Conservation (phyloP, 1,139 yeast species). For the Geotrichum restrictum region DNA sequence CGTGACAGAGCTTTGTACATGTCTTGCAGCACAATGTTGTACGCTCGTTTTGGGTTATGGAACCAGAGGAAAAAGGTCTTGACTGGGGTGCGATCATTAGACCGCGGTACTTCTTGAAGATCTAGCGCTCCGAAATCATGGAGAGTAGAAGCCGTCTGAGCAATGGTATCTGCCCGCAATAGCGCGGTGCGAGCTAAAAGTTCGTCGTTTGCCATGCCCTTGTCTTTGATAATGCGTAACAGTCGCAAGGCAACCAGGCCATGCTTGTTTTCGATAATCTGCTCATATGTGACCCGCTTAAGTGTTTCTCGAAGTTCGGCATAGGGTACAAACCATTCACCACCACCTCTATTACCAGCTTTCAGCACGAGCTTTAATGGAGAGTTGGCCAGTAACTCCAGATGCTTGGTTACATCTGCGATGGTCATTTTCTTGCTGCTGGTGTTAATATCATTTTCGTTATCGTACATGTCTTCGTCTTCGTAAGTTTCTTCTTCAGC, state of each 20-base stretch:
- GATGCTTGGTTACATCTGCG: constrained; percentile 43
- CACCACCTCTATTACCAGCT: constrained; percentile 38
- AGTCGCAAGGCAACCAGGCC: constrained; percentile 57
- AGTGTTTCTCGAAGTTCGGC: constrained; percentile 38
- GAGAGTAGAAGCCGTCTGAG: constrained; percentile 44
- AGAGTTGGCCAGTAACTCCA: constrained; percentile 38
- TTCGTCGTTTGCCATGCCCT: constrained; percentile 78
- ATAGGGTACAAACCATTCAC: constrained; percentile 44
- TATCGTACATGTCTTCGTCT: constrained; percentile 23
- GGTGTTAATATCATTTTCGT: constrained; percentile 27
- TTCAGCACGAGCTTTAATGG: constrained; percentile 34
- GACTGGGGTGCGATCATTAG: constrained; percentile 87
- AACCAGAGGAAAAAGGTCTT: constrained; percentile 81
- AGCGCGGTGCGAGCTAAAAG: constrained; percentile 71
- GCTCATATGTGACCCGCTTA: constrained; percentile 57
- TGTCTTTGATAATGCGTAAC: constrained; percentile 61
- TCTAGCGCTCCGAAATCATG: constrained; percentile 43
- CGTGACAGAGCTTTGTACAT: constrained; percentile 67
- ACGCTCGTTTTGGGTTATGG: constrained; percentile 55
- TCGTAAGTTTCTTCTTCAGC: constrained; percentile 28
- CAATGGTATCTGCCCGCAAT: constrained; percentile 69
- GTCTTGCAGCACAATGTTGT: constrained; percentile 49
- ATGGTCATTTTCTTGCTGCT: constrained; percentile 18
- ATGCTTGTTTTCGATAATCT: constrained; percentile 47
- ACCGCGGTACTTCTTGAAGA: constrained; percentile 84